These are phyloP conservation scores for Canavalia gladiata DNA, from an alignment of 306 rosid species.

Conservation along the genomic window DNA sequence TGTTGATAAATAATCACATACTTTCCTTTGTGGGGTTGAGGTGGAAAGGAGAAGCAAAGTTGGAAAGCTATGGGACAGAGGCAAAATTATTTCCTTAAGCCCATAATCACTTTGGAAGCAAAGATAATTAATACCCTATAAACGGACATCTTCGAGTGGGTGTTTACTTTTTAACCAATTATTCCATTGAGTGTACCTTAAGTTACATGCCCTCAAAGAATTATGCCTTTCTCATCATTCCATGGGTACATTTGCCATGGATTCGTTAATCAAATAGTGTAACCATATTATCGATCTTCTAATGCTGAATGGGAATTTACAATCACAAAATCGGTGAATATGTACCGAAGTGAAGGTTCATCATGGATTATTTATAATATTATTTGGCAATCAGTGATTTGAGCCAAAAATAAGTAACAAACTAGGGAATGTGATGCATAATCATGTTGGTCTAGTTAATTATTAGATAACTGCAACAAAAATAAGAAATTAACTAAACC, in stretches of 20 bases:
- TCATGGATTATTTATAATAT: conserved; percentile 25
- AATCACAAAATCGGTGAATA: not conserved
- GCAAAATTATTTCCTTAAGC: conserved; percentile 51
- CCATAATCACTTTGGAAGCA: conserved; percentile 75
- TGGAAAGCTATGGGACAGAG: conserved; percentile 61
- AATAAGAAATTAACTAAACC: conserved; percentile 15
- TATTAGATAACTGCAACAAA: conserved; percentile 6
- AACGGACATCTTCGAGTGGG: conserved; percentile 65
- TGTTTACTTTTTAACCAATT: conserved; percentile 75
- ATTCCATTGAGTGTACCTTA: conserved; percentile 67
- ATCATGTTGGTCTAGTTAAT: conserved; percentile 31
- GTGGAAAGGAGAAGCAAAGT: conserved; percentile 74
- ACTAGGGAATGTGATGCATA: conserved; percentile 38
- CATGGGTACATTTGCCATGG: conserved; percentile 30
- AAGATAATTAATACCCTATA: conserved; percentile 58
- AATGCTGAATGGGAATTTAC: conserved; percentile 27
- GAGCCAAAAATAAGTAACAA: not conserved
- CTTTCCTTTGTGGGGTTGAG: conserved; percentile 68
- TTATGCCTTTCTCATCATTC: conserved; percentile 61
- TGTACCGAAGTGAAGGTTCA: conserved; percentile 1
- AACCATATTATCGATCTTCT: conserved; percentile 33
- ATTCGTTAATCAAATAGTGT: conserved; percentile 34
- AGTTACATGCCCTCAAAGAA: conserved; percentile 67
- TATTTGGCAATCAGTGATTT: conserved; percentile 21
- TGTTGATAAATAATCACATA: conserved; percentile 49